A percentile compares a stretch with the other conserved stretches of the same genome.
Conservation (phyloP, 2,329 filamentous ascomycete species). For the Cyclaneusma minus region DNA sequence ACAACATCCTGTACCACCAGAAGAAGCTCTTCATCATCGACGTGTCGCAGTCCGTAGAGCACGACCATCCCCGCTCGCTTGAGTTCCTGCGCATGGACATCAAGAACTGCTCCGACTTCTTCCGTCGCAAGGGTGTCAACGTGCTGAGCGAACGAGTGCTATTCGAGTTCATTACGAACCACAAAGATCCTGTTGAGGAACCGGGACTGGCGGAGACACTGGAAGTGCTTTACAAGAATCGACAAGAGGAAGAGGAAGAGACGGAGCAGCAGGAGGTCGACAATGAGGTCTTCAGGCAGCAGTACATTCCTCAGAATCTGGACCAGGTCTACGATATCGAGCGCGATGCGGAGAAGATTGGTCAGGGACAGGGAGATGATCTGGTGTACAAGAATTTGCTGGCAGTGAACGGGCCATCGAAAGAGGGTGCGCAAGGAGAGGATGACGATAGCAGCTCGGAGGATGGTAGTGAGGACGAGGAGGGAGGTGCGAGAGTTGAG, state of each 20-base stretch:
- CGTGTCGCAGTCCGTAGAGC: slow-evolving; percentile 93
- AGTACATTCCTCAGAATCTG: slow-evolving; percentile 91
- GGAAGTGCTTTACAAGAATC: slow-evolving; percentile 48
- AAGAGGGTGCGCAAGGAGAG: slow-evolving; percentile 21
- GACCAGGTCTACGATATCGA: slow-evolving; percentile 96
- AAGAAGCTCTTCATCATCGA: slow-evolving; percentile 83
- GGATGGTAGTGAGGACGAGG: slow-evolving; percentile 20
- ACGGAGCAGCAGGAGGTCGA: slow-evolving; percentile 55
- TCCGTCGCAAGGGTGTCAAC: slow-evolving; percentile 71
- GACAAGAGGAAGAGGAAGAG: slow-evolving; percentile 36
- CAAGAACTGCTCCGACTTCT: slow-evolving; percentile 92
- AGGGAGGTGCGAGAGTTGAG: slow-evolving; percentile 27
- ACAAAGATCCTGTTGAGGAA: slow-evolving; percentile 43
- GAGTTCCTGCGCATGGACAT: slow-evolving; percentile 98
- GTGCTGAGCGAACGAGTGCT: slow-evolving; percentile 63
- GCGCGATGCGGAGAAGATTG: slow-evolving; percentile 68
- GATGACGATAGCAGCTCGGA: slow-evolving; percentile 25
- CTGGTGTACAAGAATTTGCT: slow-evolving; percentile 77
- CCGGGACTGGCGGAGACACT: slow-evolving; percentile 45
- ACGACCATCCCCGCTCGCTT: slow-evolving; percentile 80
- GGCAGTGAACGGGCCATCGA: slow-evolving; percentile 44
- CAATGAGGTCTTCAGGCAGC: slow-evolving; percentile 84
- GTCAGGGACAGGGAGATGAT: slow-evolving; percentile 56
- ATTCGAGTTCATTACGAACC: slow-evolving; percentile 66
- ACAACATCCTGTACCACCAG: slow-evolving; percentile 87